Evolutionary conservation across 2,329 filamentous ascomycete genomes (phyloP).

Genomic region (Sarocladium oryzae): DNA sequence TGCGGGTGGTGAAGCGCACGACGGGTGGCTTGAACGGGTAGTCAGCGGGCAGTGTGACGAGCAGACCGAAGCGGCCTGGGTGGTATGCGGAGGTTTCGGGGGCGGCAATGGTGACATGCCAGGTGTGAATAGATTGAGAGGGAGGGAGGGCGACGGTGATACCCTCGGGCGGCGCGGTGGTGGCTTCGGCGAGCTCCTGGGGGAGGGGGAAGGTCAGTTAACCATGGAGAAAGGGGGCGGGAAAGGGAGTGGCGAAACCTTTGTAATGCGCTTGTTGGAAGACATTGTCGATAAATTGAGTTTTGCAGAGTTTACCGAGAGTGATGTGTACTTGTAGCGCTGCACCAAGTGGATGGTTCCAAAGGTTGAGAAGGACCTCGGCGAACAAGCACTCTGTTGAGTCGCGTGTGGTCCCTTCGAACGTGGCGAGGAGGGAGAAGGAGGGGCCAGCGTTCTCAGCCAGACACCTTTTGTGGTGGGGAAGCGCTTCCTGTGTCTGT

Average conservation of each 20-base stretch:
- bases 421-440: no score
- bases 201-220: conserved; percentile 8
- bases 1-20: conserved; percentile 76
- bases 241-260: conserved; percentile 23
- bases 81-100: conserved; percentile 40
- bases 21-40: conserved; percentile 88
- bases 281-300: conserved; percentile 28
- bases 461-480: no score
- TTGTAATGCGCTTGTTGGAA: conserved; percentile 37
- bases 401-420: no score
- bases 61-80: conserved; percentile 68
- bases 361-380: no score
- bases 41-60: conserved; percentile 65
- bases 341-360: no score
- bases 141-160: conserved; percentile 40
- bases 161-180: conserved; percentile 37
- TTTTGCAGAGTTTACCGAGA: no score
- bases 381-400: no score
- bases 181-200: conserved; percentile 50
- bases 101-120: conserved; percentile 43
- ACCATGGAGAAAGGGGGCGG: conserved; percentile 1
- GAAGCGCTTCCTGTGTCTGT: no score
- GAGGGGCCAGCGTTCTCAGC: no score
- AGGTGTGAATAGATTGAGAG: conserved; percentile 43
- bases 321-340: no score